Evolutionary conservation across 495 filamentous ascomycete species (phyloP), one percentile per base, ranked within the genome.

Genomic region (Aspergillus egyptiacus): DNA sequence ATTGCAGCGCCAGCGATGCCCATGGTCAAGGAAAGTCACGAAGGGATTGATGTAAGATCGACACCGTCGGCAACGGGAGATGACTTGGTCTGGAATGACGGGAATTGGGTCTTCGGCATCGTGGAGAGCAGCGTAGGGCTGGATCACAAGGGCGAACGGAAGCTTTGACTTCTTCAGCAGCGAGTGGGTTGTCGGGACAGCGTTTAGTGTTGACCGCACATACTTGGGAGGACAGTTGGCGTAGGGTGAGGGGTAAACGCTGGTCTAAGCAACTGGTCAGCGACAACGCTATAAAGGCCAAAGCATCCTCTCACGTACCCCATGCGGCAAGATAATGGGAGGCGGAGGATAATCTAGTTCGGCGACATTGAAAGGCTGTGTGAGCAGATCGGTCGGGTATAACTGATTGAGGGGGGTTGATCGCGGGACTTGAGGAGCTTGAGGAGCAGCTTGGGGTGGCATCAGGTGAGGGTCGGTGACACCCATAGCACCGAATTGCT

Each of bases 31-130:
- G 75, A 98, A 98, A 42, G 85, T 88, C 35, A 91, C 93, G 49
- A 91, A 98, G 17, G 93, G 90, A 66, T 97, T 96, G 73, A 97
- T 97, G 61, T 97, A 97, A 34, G 91, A 91, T 50, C 91, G 79
- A 67, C 93, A 98, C 60, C 93, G 83, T 64, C 93, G 78, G 71
- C 93, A 98, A 60, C 93, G 82, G 30, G 91, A 91, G 60, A 98
- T 98, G 47, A 98, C 89, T 66, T 96, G 94, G 66, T 98, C 93
- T 35, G 91, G 85, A 22, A 96, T 87, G 36, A 98, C 81, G 6
- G 94, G 93, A 6, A 98, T 82, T 15, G 81, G 78, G 57, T 96
- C 94, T 59, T 96, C 93, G 6, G 82, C 74, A 63, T 98, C 93
- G 62, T 96, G 94, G 19, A 98, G 81, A 13, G 94, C 81, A 20